Evolutionary conservation across 306 rosid species (phyloP), one percentile per base, ranked within the genome.

Genomic region (peach (Prunus persica)): DNA sequence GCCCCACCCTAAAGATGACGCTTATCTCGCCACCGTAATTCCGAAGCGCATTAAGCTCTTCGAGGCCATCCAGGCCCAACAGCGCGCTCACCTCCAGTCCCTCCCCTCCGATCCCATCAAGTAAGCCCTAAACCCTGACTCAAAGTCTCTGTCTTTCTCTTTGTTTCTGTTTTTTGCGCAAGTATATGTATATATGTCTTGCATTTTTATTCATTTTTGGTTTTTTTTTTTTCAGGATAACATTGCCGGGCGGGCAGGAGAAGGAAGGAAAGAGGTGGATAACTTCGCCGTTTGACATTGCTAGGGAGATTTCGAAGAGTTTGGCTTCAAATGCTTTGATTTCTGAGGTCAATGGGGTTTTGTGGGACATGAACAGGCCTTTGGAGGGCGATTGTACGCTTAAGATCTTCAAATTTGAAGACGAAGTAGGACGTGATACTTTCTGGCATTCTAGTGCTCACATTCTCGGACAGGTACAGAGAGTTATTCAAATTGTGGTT

Each of bases 401-500:
- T 19, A 84, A 87, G 92, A 81, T 95, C 51, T 92, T 82, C 79
- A 92, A 83, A 57, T 95, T 92, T 64, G 90, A 89, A 0, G 82
- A 78, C 22, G 97, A 92, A 24, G 97, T 89, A 83, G 98, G 98
- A 2, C 89, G 98, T 3, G 97, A 95, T 67, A 95, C 97, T 38
- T 92, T 95, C 83, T 95, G 98, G 98, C 98, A 95, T 81, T 95
- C 98, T 30, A 92, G 98, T 49, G 98, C 98, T 24, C 98, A 95
- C 80, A 95, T 95, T 89, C 96, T 95, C 16, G 97, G 98, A 69
- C 89, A 95, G 96, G 97, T 94, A 58, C 5, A 2, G 18, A 5
- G 46, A n/a, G n/a, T 71, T 16, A 20, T 3, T 24, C 54, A 19
- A 24, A 3, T 50, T 19, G 28, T 5, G 24, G 63, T 30, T 56